Base-by-base conservation (phyloP, 768 basidiomycete species). In the Pleurotus sapidus region DNA sequence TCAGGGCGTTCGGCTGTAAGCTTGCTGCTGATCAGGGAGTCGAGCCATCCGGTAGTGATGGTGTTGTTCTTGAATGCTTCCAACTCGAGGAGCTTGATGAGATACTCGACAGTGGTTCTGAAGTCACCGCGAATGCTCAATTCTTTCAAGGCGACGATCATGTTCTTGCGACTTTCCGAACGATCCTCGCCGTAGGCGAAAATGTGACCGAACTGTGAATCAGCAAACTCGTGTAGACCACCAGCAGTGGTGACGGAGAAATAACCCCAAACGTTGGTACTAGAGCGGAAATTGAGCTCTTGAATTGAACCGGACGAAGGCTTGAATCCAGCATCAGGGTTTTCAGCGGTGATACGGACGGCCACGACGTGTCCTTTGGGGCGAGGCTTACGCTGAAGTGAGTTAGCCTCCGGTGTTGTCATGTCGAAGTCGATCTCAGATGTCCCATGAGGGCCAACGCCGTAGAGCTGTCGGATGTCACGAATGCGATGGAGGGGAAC, bases 191-290 rank as follows among this genome's bases (percentile, higher is more conserved):
- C 97, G 65, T 98, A 98, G 15, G 96, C 97, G 64, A 99, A 99
- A 69, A 98, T 98, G 69, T 99, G 97, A 55, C 97, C 97, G 67
- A 99, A 98, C 65, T 99, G 97, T 7, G 96, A 98, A 73, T 99
- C 97, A 42, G 97, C 97, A 65, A 95, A 98, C 72, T 99, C 95
- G 74, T 99, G 97, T 55, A 99, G 84, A 71, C 96, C 97, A 70
- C 97, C 97, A 8, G 95, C 89, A 12, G 89, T 89, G 45, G 85
- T 86, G 65, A 99, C 97, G 14, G 97, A 98, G 81, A 99, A 99
- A 77, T 99, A 99, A 60, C 97, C 97, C 97, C 97, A 99, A 46
- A 99, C 97, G 61, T 99, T 99, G 46, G 94, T 98, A 73, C 91
- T 97, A 24, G 95, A 98, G 57, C 97, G 89, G 88, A 99, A 99